Evolutionary conservation across 441 rosid species (phyloP).

Genomic region (Jatropha podagrica): DNA sequence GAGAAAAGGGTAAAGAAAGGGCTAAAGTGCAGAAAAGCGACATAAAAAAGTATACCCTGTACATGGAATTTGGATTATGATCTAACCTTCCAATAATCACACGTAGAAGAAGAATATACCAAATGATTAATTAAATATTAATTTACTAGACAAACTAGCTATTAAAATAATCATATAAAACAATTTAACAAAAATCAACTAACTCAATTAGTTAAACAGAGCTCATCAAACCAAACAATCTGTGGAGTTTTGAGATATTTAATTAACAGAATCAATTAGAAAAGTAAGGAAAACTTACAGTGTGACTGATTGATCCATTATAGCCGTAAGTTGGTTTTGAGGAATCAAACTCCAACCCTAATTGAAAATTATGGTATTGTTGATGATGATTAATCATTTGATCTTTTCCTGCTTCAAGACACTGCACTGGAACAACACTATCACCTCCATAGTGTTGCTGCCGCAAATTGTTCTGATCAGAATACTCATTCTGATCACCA

Average conservation of each 20-base stretch:
- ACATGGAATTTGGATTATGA: background rate
- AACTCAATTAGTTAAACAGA: background rate
- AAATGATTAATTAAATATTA: no score
- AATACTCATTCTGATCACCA: slow-evolving; percentile 40
- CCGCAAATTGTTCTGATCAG: slow-evolving; percentile 41
- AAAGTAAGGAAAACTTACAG: slow-evolving; percentile 36
- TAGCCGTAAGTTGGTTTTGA: slow-evolving; percentile 47
- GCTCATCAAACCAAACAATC: background rate
- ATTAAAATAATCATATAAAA: no score
- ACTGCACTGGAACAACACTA: slow-evolving; percentile 67
- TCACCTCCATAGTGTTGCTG: slow-evolving; percentile 58
- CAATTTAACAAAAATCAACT: background rate
- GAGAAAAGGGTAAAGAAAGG: slow-evolving; percentile 17
- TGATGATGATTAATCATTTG: slow-evolving; percentile 38
- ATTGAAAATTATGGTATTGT: slow-evolving; percentile 43
- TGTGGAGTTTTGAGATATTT: no score
- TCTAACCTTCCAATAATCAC: no score
- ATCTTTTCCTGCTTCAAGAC: slow-evolving; percentile 46
- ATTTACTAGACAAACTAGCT: no score
- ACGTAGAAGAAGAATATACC: background rate
- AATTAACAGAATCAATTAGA: background rate
- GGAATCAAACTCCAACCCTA: slow-evolving; percentile 57
- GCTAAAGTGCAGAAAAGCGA: slow-evolving; percentile 19
- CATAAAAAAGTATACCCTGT: background rate
- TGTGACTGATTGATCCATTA: slow-evolving; percentile 45